Evolutionary conservation across 139 green algal genomes (phyloP).

Genomic region (Eudorina sp.): DNA sequence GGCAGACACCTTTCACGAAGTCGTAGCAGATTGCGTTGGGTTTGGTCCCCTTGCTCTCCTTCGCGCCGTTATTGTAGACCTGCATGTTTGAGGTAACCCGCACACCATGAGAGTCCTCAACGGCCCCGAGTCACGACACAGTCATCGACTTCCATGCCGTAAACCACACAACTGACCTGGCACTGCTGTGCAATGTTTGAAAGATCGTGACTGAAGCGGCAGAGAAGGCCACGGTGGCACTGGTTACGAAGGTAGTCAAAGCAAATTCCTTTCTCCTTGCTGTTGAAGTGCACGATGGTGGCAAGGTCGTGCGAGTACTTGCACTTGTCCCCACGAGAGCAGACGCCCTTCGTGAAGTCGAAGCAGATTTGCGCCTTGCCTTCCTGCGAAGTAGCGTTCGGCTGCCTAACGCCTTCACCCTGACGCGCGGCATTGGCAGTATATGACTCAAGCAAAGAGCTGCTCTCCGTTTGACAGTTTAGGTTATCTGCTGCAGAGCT

Average conservation of each 20-base stretch:
- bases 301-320: conserved; percentile 88
- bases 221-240: conserved; percentile 86
- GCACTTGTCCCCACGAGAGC: conserved; percentile 84
- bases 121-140: too few relatives aligned
- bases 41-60: conserved; percentile 47
- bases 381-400: not conserved
- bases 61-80: conserved; percentile 54
- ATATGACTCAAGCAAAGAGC: not conserved
- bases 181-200: conserved; percentile 82
- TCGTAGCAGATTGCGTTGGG: conserved; percentile 89
- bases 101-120: not conserved
- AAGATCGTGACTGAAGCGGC: conserved; percentile 91
- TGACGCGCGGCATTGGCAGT: not conserved
- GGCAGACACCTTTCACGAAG: conserved; percentile 88
- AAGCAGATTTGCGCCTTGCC: conserved; percentile 87
- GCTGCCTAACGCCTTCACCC: not conserved
- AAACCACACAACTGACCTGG: conserved; percentile 54
- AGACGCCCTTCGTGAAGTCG: conserved; percentile 90
- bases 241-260: conserved; percentile 90
- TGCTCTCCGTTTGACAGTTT: conserved; percentile 18
- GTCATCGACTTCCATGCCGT: too few relatives aligned
- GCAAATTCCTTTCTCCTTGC: conserved; percentile 89
- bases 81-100: conserved; percentile 15
- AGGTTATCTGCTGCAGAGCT: conserved; percentile 30
- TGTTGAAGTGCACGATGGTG: conserved; percentile 86